Evolutionary conservation across 805 yeast species (phyloP).

Genomic region (Saccharomycopsis oosterbeekiorum): DNA sequence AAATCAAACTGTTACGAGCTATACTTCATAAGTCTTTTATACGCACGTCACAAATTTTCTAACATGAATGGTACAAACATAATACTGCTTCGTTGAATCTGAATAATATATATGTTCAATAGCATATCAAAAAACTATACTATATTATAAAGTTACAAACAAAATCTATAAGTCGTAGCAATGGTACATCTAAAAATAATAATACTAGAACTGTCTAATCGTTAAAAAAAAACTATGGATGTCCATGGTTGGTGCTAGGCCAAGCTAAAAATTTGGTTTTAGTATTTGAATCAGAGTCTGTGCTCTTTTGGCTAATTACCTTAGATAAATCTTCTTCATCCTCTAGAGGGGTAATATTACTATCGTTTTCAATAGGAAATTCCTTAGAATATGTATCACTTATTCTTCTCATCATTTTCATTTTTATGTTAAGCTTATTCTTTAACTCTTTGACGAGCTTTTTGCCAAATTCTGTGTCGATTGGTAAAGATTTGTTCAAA

Average conservation of each 20-base stretch:
- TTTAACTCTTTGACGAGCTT: slow-evolving; percentile 29
- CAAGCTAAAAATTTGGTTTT: slow-evolving; percentile 37
- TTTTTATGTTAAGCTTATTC: slow-evolving; percentile 24
- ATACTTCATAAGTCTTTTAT: no score
- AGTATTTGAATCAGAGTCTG: slow-evolving; percentile 21
- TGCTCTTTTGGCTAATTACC: slow-evolving; percentile 8
- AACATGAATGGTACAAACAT: no score
- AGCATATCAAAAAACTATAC: no score
- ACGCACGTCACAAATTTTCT: no score
- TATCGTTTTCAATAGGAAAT: slow-evolving; percentile 21
- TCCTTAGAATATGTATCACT: slow-evolving; percentile 18
- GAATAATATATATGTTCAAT: no score
- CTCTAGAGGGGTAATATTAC: slow-evolving; percentile 11
- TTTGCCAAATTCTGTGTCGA: slow-evolving; percentile 43
- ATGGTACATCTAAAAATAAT: background rate
- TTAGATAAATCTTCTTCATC: slow-evolving; percentile 20
- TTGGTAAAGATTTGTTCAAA: slow-evolving; percentile 37
- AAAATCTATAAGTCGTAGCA: background rate
- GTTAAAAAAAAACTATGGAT: slow-evolving; percentile 29
- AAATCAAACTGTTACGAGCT: no score
- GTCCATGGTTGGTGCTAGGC: slow-evolving; percentile 65
- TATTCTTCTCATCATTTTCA: slow-evolving; percentile 18
- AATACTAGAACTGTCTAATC: background rate
- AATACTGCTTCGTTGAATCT: no score
- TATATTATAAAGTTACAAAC: no score